Evolutionary conservation across 1,139 yeast genomes (phyloP), one percentile per base, ranked within the genome.

Genomic region (Sugiyamaella castrensis): DNA sequence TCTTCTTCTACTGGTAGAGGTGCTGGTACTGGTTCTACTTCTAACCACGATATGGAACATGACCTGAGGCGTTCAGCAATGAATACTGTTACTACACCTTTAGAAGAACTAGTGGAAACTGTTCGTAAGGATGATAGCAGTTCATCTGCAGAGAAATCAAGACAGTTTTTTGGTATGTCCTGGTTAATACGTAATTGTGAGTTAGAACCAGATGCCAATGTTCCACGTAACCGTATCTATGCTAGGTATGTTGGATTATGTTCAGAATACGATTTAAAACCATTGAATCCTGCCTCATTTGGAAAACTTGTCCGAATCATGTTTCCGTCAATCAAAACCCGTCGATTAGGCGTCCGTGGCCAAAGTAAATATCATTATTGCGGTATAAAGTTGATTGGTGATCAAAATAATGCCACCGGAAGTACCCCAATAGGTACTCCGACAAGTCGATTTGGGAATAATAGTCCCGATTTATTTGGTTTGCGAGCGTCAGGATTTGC

Each of bases 361-460:
- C 91, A 86, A 62, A 83, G 92, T 16, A 87, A 87, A 62, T 89
- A 91, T 65, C 96, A 89, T 64, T 91, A 89, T 65, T 87, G 96
- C 69, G 97, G 97, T 1, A 74, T 89, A 46, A 78, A 77, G 58
- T 67, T 89, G 47, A 69, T 78, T 15, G 85, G 80, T 8, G 86
- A 80, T 43, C 57, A 52, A 24, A 58, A 57, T 46, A 55, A 57
- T 36, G 50, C 66, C 3, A 57, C 64, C 19, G 64, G 61, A 8
- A 46, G 45, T 28, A 61, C 67, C 10, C 67, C 67, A 4, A 55
- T 57, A n/a, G 63, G 62, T 12, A 61, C 65, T 7, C 65, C 67
- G 1, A 19, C 24, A 19, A 51, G 54, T 8, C 43, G 58, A 29
- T 52, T 50, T 41, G 57, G 53, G 10, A 50, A 47, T 32, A 54